phyloP scores from a whole-genome alignment of 108 stramenopile species.

The Parmales sp. region DNA sequence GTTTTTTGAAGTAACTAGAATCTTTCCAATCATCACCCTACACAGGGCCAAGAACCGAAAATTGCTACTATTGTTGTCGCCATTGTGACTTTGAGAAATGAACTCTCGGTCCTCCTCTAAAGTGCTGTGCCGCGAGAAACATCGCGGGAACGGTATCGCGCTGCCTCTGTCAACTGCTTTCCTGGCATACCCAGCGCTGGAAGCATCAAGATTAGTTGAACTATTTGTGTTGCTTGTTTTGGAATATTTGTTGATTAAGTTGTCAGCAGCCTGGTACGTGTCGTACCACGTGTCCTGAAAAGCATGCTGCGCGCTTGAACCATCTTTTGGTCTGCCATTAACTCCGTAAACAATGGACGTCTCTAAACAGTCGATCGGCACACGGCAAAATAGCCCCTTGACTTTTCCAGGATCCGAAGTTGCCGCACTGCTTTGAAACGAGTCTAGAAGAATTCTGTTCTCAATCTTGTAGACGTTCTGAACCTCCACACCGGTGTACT shows the following conservation, averaged over 20 bases:
- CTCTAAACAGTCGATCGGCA: constrained; percentile 22
- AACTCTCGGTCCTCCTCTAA: constrained; percentile 7
- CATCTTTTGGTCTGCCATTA: too few relatives aligned
- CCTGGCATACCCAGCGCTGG: neutral
- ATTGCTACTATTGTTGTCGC: neutral
- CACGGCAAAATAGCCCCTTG: constrained; percentile 34
- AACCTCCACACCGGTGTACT: constrained; percentile 24
- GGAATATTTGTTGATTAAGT: neutral
- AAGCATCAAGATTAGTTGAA: neutral
- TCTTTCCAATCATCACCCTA: constrained; percentile 29
- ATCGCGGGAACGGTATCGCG: constrained; percentile 9
- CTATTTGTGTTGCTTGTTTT: neutral
- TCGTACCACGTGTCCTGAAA: neutral
- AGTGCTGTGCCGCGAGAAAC: constrained; percentile 17
- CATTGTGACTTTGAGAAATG: neutral
- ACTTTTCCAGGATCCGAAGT: constrained; percentile 22
- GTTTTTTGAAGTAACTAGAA: constrained; percentile 7
- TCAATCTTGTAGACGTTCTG: constrained; percentile 32
- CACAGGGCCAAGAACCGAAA: constrained; percentile 35
- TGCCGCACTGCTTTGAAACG: constrained; percentile 22
- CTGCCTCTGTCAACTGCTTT: neutral
- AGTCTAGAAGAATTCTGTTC: constrained; percentile 14
- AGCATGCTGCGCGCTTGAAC: neutral
- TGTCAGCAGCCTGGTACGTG: neutral
- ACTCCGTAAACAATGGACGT: constrained; percentile 24